Base-by-base conservation (phyloP, 2,329 filamentous ascomycete genomes). In the Fusarium algeriense region DNA sequence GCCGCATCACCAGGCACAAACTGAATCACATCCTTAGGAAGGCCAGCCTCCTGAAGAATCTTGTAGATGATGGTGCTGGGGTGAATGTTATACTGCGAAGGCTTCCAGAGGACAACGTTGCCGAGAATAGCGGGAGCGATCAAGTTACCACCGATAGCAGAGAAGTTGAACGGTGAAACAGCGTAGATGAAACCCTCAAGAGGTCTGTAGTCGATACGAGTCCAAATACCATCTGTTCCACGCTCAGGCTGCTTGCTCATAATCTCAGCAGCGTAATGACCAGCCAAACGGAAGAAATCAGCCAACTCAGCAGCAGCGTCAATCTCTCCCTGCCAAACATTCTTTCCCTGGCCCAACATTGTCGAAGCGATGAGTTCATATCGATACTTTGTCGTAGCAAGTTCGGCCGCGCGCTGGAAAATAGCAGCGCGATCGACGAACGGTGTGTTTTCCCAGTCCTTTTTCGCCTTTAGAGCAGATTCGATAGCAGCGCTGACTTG, bases 241-340 rank as follows among this genome's bases (percentile, higher is more conserved):
- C 74, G 73, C 0, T 75, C 73, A 12, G 81, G 82, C 73, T 83
- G 82, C 59, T 77, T 75, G 50, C 74, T 74, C 15, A 80, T 75
- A 11, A 83, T 78, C 63, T 83, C 80, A 19, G 80, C 91, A 17
- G 95, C 95, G 77, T 96, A 98, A 80, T 95, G 90, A 58, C 98
- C 95, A 77, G 96, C 96, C 85, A 98, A 96, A 77, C 94, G 90
- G 80, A 98, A 85, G 83, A 98, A 98, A 80, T 98, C 95, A 73
- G 90, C 92, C 75, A 97, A 83, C 86, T 98, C 96, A 7, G 95
- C 95, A 11, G 95, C 95, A 34, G 95, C 89, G 80, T 98, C 95
- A 69, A 98, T 98, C 87, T 98, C 95, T 6, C 95, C 95, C 83
- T 98, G 96, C 94, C 94, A 98, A 41, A 93, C 94, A 80, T 98